phyloP scores from a whole-genome alignment of 768 basidiomycete species.

The Amanita subjunquillea region DNA sequence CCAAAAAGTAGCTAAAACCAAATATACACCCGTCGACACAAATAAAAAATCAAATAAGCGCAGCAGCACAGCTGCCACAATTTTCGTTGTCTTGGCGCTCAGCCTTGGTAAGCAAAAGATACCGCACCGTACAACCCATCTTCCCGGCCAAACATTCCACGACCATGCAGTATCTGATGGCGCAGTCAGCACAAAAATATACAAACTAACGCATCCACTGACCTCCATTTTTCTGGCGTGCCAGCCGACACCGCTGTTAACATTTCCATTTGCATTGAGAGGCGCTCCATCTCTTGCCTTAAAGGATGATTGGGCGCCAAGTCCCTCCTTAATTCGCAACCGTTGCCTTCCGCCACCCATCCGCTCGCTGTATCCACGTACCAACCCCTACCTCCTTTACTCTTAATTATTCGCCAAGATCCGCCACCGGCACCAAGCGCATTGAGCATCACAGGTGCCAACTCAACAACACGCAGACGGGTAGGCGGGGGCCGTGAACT shows the following conservation, averaged over 20 bases:
- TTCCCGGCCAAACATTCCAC: conserved; percentile 86
- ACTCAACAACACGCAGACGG: conserved; percentile 77
- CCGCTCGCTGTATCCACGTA: conserved; percentile 84
- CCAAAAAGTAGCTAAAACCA: neutral
- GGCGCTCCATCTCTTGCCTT: conserved; percentile 56
- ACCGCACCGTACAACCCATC: conserved; percentile 92
- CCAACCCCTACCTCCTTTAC: conserved; percentile 93
- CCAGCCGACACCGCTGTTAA: conserved; percentile 91
- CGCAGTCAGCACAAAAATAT: neutral
- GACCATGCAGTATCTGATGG: conserved; percentile 70
- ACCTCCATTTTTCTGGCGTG: conserved; percentile 97
- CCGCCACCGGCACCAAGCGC: conserved; percentile 72
- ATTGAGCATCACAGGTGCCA: conserved; percentile 60
- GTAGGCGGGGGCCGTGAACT: conserved; percentile 41
- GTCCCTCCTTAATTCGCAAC: conserved; percentile 46
- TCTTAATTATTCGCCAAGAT: conserved; percentile 81
- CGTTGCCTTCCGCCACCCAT: conserved; percentile 47
- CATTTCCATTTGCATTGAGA: conserved; percentile 80
- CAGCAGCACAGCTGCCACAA: neutral
- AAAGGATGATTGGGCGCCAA: conserved; percentile 53
- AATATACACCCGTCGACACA: neutral
- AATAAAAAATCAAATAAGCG: neutral
- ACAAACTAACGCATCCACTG: conserved; percentile 16
- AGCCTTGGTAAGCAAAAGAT: conserved; percentile 91
- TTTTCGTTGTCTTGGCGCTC: conserved; percentile 9